These are phyloP conservation scores for Alternaria sp. DNA, from an alignment of 2,329 filamentous ascomycete species.

Conservation along the genomic window DNA sequence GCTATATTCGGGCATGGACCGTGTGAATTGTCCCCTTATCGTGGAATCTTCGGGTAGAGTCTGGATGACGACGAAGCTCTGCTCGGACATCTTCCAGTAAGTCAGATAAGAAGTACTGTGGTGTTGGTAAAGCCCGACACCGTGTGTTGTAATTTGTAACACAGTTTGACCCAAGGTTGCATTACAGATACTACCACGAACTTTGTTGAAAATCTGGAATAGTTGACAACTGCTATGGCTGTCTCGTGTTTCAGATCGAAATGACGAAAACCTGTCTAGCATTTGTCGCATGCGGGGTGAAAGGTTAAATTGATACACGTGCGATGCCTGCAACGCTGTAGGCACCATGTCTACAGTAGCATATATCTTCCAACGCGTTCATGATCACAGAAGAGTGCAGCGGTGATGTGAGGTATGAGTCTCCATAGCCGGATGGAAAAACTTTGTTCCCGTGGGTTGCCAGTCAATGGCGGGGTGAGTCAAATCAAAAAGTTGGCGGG, in stretches of 20 bases:
- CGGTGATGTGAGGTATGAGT: neutral
- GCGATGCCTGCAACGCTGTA: neutral
- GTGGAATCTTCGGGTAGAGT: neutral
- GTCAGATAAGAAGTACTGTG: neutral
- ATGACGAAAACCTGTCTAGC: neutral
- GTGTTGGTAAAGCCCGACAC: neutral
- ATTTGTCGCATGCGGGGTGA: neutral
- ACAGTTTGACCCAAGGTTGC: neutral
- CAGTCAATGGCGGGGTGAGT: constrained; percentile 27
- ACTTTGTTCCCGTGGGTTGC: constrained; percentile 14
- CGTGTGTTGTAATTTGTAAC: neutral
- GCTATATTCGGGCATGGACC: constrained; percentile 3
- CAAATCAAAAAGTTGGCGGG: constrained; percentile 28
- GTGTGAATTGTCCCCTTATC: neutral
- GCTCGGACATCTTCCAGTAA: neutral
- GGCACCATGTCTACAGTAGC: neutral
- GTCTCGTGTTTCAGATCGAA: neutral
- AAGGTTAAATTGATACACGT: neutral
- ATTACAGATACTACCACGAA: neutral
- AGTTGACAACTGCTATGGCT: neutral
- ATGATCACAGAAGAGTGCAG: neutral
- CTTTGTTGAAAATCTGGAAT: neutral
- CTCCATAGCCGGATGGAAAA: constrained; percentile 14
- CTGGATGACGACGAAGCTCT: neutral
- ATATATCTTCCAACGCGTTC: neutral